Percentiles rank a stretch among this genome's conserved stretches.
These are phyloP conservation scores for Hymenochaete sp. DNA, from an alignment of 1,284 basidiomycete species.

Conservation along the genomic window DNA sequence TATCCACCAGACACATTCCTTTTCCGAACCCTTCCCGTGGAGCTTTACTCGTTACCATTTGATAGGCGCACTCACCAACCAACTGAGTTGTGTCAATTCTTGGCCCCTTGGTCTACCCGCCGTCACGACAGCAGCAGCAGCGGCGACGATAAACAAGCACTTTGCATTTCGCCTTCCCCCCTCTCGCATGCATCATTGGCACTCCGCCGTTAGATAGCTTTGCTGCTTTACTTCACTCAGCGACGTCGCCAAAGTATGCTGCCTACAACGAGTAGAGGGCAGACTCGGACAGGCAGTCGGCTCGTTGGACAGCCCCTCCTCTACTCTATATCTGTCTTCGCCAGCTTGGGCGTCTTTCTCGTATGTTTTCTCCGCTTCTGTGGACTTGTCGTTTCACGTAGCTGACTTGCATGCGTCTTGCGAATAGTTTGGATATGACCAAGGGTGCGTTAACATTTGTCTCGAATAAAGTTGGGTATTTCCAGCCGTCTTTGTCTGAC, in stretches of 20 bases:
- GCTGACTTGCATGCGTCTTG: neutral
- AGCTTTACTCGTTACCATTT: no score
- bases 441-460: constrained; percentile 53
- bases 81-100: no score
- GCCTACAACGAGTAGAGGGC: constrained; percentile 3
- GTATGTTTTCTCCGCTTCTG: constrained; percentile 37
- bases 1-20: no score
- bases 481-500: no score
- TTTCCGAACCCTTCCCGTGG: no score
- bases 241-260: neutral
- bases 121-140: no score
- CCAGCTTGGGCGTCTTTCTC: constrained; percentile 82
- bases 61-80: no score
- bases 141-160: no score
- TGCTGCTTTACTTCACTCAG: neutral
- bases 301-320: constrained; percentile 76
- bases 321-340: constrained; percentile 78
- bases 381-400: constrained; percentile 17
- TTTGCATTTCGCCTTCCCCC: neutral
- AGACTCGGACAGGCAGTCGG: constrained; percentile 9
- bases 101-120: no score
- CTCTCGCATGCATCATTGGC: constrained; percentile 10
- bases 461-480: neutral
- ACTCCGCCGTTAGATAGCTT: neutral
- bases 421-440: constrained; percentile 82